Evolutionary conservation across 371 early-diverging fungal genomes (phyloP), one percentile per base, ranked within the genome.

Genomic region (Syncephalastrum monosporum): DNA sequence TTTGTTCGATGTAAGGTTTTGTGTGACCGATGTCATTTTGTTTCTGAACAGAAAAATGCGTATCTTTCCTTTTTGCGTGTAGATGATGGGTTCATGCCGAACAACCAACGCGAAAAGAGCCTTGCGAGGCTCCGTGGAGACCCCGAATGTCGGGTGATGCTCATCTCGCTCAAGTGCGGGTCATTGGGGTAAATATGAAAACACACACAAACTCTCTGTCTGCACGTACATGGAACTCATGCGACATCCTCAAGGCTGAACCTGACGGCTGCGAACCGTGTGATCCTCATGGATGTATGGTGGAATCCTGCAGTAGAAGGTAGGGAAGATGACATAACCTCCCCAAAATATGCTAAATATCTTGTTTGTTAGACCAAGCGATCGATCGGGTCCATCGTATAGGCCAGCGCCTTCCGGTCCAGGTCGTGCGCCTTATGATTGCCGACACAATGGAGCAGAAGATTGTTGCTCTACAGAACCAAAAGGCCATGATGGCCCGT

Each of bases 311-410:
- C 90, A 3, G 66, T 91, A 19, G 93, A 94, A 76, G 72, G 75
- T 75, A 65, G 57, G 19, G 46, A 38, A 44, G 42, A 50, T 48
- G 38, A 43, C 33, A 38, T 15, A 33, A 42, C 23, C 56, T 21
- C 25, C 17, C 15, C 15, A 48, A 44, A 47, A 47, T 41, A 17
- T 56, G 33, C 21, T 43, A 27, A 56, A 12, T 42, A 29, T 25
- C 19, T 49, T 44, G 17, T 25, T 49, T 44, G 21, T 29, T 63
- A 75, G 80, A 84, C 17, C 92, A 92, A 77, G 93, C 94, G 13
- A 90, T 94, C 56, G 96, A 95, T 65, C 83, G 96, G 64, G 88
- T 92, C 0, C 90, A 93, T 65, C 79, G 95, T 8, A 82, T 95
- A 33, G 94, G 93, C 2, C 94, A 95, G 74, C 78, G 64, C 27